phyloP scores from a whole-genome alignment of 2,329 filamentous ascomycete species.

The Penicillium expansum region DNA sequence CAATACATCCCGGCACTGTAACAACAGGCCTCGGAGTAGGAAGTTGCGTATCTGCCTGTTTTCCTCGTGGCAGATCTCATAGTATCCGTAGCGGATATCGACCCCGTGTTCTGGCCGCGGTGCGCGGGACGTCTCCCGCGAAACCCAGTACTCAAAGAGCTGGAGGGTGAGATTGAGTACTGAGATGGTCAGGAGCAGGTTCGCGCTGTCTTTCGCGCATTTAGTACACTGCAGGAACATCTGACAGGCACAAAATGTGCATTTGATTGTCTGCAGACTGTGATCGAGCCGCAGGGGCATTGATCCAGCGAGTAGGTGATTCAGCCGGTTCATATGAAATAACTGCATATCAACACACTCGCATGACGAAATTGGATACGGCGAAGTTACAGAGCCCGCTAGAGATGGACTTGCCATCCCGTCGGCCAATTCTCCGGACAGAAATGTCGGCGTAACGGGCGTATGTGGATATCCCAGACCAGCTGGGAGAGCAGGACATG shows the following conservation, averaged over 20 bases:
- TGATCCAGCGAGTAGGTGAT: conserved; percentile 27
- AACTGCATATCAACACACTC: conserved; percentile 33
- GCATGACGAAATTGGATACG: conserved; percentile 22
- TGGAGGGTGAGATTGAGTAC: conserved; percentile 33
- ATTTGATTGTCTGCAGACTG: conserved; percentile 32
- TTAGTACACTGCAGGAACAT: conserved; percentile 30
- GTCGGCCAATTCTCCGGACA: conserved; percentile 30
- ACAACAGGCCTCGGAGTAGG: conserved; percentile 27
- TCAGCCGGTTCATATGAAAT: conserved; percentile 33
- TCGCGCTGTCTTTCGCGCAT: conserved; percentile 32
- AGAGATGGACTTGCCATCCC: conserved; percentile 28
- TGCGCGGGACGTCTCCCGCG: conserved; percentile 20
- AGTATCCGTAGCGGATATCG: conserved; percentile 32
- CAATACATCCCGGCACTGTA: conserved; percentile 30
- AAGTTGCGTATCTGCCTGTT: conserved; percentile 29
- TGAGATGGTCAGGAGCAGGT: conserved; percentile 30
- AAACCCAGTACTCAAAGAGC: conserved; percentile 33
- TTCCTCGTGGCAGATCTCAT: conserved; percentile 31
- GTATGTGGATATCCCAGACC: conserved; percentile 24
- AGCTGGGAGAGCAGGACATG: conserved; percentile 17
- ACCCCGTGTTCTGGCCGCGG: conserved; percentile 15
- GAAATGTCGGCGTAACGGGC: conserved; percentile 33
- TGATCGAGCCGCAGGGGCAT: conserved; percentile 33
- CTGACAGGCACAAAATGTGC: conserved; percentile 30
- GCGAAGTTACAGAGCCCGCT: conserved; percentile 27